These are phyloP conservation scores for Venturia aucupariae DNA, from an alignment of 2,329 filamentous ascomycete species.

Conservation along the genomic window DNA sequence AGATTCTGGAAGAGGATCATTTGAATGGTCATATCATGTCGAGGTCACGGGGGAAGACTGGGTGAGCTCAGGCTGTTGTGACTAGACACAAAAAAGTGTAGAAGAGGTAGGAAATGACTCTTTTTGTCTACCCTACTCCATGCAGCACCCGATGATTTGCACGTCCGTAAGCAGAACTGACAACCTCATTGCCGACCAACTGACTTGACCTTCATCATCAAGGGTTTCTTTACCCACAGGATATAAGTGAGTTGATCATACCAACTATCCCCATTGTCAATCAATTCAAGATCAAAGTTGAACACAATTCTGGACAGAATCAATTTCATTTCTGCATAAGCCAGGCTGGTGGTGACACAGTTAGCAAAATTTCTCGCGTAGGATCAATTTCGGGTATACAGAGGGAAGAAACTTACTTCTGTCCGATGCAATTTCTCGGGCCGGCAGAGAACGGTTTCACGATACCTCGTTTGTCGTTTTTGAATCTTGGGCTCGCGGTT, in stretches of 20 bases:
- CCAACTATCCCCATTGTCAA: neutral
- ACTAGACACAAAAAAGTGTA: no score
- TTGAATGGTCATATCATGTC: no score
- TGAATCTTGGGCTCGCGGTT: neutral
- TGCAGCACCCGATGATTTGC: no score
- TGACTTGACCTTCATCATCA: neutral
- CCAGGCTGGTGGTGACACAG: slow-evolving; percentile 7
- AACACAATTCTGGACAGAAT: slow-evolving; percentile 13
- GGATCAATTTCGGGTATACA: no score
- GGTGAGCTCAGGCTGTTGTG: no score
- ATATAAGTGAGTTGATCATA: neutral
- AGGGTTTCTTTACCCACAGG: slow-evolving; percentile 5
- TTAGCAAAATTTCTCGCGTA: neutral
- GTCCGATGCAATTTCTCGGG: slow-evolving; percentile 26
- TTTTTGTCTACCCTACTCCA: neutral
- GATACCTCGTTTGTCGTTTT: slow-evolving; percentile 23
- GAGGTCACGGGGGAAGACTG: no score
- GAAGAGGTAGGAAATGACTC: neutral
- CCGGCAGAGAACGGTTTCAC: slow-evolving; percentile 26
- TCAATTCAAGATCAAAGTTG: slow-evolving; percentile 15
- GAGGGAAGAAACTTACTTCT: slow-evolving; percentile 13
- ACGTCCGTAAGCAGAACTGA: no score
- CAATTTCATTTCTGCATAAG: slow-evolving; percentile 14
- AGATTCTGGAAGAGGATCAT: no score
- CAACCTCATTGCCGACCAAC: no score